Evolutionary conservation across 768 basidiomycete genomes (phyloP).

Genomic region (Mycena belliarum): DNA sequence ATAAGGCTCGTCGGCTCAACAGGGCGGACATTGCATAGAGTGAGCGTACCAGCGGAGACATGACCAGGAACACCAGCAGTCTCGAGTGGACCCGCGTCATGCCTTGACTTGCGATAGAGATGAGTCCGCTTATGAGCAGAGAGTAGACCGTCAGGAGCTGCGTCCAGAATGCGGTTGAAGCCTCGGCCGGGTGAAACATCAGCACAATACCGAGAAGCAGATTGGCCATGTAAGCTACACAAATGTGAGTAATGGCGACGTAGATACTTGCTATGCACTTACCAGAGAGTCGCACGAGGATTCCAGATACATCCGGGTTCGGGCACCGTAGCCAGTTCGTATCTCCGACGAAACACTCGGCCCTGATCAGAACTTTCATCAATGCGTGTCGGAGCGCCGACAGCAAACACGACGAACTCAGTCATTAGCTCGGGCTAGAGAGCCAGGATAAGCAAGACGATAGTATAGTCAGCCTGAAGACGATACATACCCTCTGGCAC

Average conservation of each 20-base stretch:
- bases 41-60: conserved; percentile 2
- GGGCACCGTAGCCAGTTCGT: background rate
- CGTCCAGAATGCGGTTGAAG: conserved; percentile 4
- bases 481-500: background rate
- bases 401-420: background rate
- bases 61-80: conserved; percentile 6
- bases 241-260: background rate
- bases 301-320: conserved; percentile 7
- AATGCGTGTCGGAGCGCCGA: background rate
- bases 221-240: conserved; percentile 4
- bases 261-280: background rate
- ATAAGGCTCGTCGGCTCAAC: background rate
- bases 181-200: conserved; percentile 4
- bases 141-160: conserved; percentile 13
- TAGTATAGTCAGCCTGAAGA: background rate
- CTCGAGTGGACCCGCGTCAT: conserved; percentile 7
- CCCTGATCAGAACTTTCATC: background rate
- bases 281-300: conserved; percentile 8
- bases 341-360: background rate
- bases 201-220: conserved; percentile 5
- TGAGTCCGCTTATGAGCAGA: conserved; percentile 4
- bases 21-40: background rate
- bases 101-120: background rate
- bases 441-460: background rate
- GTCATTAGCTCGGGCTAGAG: background rate